Base-by-base conservation (phyloP, 2,329 filamentous ascomycete genomes). In the Botryotinia narcissicola region DNA sequence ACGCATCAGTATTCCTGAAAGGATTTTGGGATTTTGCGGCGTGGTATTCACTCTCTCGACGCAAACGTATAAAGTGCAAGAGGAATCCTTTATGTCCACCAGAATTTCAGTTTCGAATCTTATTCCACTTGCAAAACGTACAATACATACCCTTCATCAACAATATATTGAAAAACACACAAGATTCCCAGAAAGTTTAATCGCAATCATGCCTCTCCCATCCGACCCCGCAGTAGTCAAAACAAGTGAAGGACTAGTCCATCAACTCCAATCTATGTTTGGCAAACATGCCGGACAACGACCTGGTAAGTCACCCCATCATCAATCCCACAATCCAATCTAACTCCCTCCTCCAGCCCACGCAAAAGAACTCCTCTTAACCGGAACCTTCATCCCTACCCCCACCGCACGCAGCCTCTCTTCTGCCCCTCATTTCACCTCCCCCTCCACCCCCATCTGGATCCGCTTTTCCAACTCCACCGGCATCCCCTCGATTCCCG, bases 401-500 rank as follows among this genome's bases (percentile, higher is more conserved):
- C 4, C 81, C 0, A 78, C 80, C 57, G 87, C 86, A 22, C 78
- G 81, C 4, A 76, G 79, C 14, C 84, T 89, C 32, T 85, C 83
- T 46, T 82, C 74, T 32, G 87, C 86, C 12, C 82, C 82, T 4
- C 86, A 88, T 78, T 87, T 88, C 79, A 83, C 80, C 74, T 74
- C 76, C 22, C 74, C 83, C 1, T 82, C 82, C 32, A 87, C 85
- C 1, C 84, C 85, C 4, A 76, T 88, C 73, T 76, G 74, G 71
- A 75, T 78, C 40, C 86, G 87, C 75, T 88, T 88, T 81, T 87
- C 85, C 32, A 85, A 83, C 76, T 85, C 83, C 20, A 87, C 85
- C 3, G 87, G 86, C 3, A 78, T 87, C 46, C 86, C 86, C 6
- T 74, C 82, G 1, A 84, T 88, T 74, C 84, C 86, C 1, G 86